Percentiles rank a stretch among this genome's conserved stretches.
Conservation (phyloP, 1,284 basidiomycete species). For the Kalmanozyma brasiliensis region DNA sequence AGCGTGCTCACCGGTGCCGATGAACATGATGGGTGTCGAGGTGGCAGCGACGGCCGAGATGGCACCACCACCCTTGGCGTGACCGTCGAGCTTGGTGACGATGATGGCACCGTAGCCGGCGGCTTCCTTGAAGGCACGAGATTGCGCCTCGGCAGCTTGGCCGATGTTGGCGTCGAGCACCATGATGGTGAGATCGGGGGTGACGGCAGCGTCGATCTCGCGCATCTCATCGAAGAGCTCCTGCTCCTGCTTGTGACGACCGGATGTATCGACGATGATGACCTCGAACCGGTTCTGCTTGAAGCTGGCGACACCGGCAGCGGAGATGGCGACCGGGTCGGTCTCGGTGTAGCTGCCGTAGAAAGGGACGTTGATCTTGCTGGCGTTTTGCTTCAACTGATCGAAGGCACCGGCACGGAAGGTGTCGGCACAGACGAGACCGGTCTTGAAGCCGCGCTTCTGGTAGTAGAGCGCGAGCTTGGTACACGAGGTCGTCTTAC, state of each 20-base stretch:
- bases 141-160: slow-evolving; percentile 96
- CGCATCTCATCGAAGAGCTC: slow-evolving; percentile 99
- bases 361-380: slow-evolving; percentile 98
- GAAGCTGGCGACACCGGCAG: slow-evolving; percentile 94
- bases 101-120: slow-evolving; percentile 98
- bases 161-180: slow-evolving; percentile 73
- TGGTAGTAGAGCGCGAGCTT: slow-evolving; percentile 89
- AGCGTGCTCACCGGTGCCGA: slow-evolving; percentile 96
- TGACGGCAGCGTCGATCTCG: slow-evolving; percentile 90
- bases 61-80: slow-evolving; percentile 98
- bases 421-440: slow-evolving; percentile 98
- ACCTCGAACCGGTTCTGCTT: slow-evolving; percentile 98
- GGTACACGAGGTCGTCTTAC: slow-evolving; percentile 93
- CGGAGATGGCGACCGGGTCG: slow-evolving; percentile 93
- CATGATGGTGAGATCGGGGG: slow-evolving; percentile 74
- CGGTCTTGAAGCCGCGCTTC: slow-evolving; percentile 95
- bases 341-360: slow-evolving; percentile 99
- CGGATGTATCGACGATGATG: slow-evolving; percentile 98
- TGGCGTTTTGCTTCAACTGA: slow-evolving; percentile 89
- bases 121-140: slow-evolving; percentile 95
- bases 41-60: slow-evolving; percentile 99
- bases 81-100: slow-evolving; percentile 99
- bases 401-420: slow-evolving; percentile 99
- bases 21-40: slow-evolving; percentile 97
- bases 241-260: slow-evolving; percentile 95